A percentile compares a stretch with the other conserved stretches of the same genome.
phyloP scores from a whole-genome alignment of 2,329 filamentous ascomycete species.

The Didymella glomerata region DNA sequence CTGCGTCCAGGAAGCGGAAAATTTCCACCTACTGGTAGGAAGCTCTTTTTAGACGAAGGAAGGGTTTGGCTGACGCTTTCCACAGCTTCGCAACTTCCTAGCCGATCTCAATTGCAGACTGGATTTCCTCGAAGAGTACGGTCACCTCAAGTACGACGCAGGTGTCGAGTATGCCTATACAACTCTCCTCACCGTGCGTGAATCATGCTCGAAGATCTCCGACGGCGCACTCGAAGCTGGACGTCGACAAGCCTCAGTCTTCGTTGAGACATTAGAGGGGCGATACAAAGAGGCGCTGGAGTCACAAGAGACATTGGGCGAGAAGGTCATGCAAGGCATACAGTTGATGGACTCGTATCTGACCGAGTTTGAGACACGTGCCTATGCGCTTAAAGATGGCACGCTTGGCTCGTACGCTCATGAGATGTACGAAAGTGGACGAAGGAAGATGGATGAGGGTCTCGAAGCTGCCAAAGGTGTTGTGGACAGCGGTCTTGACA shows the following conservation, averaged over 20 bases:
- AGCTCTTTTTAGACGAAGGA: not conserved
- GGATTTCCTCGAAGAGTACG: slow-evolving; percentile 87
- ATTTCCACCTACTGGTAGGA: slow-evolving; percentile 56
- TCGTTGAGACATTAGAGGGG: slow-evolving; percentile 90
- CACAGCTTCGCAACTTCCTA: slow-evolving; percentile 79
- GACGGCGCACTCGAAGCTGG: slow-evolving; percentile 90
- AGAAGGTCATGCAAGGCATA: slow-evolving; percentile 89
- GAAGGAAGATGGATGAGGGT: slow-evolving; percentile 81
- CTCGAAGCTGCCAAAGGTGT: slow-evolving; percentile 77
- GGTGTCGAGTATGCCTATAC: slow-evolving; percentile 85
- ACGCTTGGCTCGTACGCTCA: slow-evolving; percentile 77
- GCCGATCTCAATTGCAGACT: slow-evolving; percentile 85
- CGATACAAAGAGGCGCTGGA: slow-evolving; percentile 86
- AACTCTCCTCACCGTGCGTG: slow-evolving; percentile 84
- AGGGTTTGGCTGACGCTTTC: slow-evolving; percentile 28
- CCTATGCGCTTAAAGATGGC: slow-evolving; percentile 79
- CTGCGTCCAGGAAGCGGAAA: slow-evolving; percentile 58
- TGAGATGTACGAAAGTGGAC: slow-evolving; percentile 78
- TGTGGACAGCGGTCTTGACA: slow-evolving; percentile 81
- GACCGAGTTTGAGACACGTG: slow-evolving; percentile 82
- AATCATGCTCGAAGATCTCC: slow-evolving; percentile 87
- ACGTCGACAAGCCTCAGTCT: slow-evolving; percentile 80
- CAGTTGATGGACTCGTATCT: slow-evolving; percentile 86
- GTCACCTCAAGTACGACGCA: slow-evolving; percentile 82
- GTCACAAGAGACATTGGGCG: slow-evolving; percentile 85